Evolutionary conservation across 2,329 filamentous ascomycete species (phyloP), one percentile per base, ranked within the genome.

Genomic region (Simplicillium aogashimaense): DNA sequence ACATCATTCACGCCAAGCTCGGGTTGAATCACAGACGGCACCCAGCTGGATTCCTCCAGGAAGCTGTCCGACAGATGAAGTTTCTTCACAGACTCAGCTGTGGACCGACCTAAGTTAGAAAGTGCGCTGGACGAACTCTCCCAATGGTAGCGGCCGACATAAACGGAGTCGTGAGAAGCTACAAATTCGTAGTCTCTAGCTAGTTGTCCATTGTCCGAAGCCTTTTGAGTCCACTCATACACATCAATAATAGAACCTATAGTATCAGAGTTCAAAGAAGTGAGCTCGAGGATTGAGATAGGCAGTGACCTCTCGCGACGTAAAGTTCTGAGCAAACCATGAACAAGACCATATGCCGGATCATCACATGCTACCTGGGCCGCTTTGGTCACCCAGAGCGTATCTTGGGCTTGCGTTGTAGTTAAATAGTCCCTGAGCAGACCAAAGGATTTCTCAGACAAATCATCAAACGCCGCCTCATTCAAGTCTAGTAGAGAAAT

Each of bases 81-180:
- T 13, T 25, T 33, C 6, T 7, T 25, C 4, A 36, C 16, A n/a
- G 6, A 13, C 11, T 25, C 20, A 25, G 17, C 25, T 25, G 35
- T 13, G 8, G 6, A 12, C 18, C 4, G 16, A 36, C 8, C 14
- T 13, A 11, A 25, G 35, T 3, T 13, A 20, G 18, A 25, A n/a
- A 12, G 35, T 4, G 16, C 16, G n/a, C 17, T 17, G 17, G 12
- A 25, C 7, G 7, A n/a, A 13, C 11, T 11, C 5, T 25, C 16
- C 35, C 35, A 36, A 25, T 36, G 35, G 16, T 36, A 36, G n/a
- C 35, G 35, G 11, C 35, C 35, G 16, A 36, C 35, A 17, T 36
- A 17, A n/a, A 36, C 35, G 8, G 3, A 9, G 20, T 25, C 17
- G 16, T 20, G 13, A 25, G 28, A 16, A 16, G 15, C 18, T 8